A percentile compares a stretch with the other conserved stretches of the same genome.
These are phyloP conservation scores for Macrophomina pseudophaseolina DNA, from an alignment of 2,329 filamentous ascomycete species.

Conservation along the genomic window DNA sequence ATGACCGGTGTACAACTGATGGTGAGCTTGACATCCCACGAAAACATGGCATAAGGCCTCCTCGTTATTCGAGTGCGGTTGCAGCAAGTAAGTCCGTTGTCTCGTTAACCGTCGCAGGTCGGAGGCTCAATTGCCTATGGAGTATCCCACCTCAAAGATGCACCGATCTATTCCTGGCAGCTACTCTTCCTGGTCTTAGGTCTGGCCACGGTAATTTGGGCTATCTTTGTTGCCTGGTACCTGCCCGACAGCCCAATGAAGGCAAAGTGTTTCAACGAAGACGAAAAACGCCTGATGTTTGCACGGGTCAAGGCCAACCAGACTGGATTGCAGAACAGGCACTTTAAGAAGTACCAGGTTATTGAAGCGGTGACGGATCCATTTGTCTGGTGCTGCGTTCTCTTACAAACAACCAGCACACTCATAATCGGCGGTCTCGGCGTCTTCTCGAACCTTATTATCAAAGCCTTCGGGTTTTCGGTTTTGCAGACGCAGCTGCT, in stretches of 20 bases:
- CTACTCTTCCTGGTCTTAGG: slow-evolving; percentile 58
- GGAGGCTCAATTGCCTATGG: slow-evolving; percentile 49
- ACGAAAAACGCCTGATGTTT: slow-evolving; percentile 64
- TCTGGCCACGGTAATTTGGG: slow-evolving; percentile 53
- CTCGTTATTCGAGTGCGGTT: too few species aligned
- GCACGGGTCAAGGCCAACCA: slow-evolving; percentile 56
- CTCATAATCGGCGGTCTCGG: slow-evolving; percentile 44
- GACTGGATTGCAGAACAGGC: slow-evolving; percentile 42
- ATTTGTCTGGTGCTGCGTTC: slow-evolving; percentile 33
- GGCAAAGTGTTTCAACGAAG: slow-evolving; percentile 61
- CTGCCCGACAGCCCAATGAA: slow-evolving; percentile 69
- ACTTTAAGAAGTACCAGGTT: slow-evolving; percentile 33
- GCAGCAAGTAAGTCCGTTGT: slow-evolving; percentile 26
- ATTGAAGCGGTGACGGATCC: slow-evolving; percentile 34
- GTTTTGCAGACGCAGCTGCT: slow-evolving; percentile 37
- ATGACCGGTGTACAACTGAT: slow-evolving; percentile 12
- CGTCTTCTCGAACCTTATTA: slow-evolving; percentile 44
- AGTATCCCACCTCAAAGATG: slow-evolving; percentile 36
- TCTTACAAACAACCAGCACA: slow-evolving; percentile 35
- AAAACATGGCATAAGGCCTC: slow-evolving; percentile 30
- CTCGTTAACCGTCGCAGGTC: slow-evolving; percentile 32
- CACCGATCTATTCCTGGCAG: slow-evolving; percentile 44
- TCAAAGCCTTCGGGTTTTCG: slow-evolving; percentile 37
- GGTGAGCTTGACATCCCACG: slow-evolving; percentile 34
- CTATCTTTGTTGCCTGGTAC: not conserved